phyloP scores from a whole-genome alignment of 2,329 filamentous ascomycete genomes.

The Ophiostoma quercus region DNA sequence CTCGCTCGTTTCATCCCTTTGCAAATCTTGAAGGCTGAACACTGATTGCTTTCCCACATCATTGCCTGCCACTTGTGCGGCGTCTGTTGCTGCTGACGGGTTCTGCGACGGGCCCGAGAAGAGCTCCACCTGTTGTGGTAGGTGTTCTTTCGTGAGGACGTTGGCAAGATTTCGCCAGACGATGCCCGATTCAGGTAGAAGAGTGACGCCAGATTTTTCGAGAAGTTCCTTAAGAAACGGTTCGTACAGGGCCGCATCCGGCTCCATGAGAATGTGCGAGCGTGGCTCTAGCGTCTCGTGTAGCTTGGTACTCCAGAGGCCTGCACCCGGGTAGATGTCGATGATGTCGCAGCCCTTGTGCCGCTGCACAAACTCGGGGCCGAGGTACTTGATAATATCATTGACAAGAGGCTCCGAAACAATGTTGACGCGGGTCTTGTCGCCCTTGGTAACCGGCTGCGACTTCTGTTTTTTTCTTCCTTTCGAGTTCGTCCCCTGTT shows the following conservation, averaged over 20 bases:
- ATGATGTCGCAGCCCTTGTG: slow-evolving; percentile 78
- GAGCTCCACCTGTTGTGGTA: slow-evolving; percentile 50
- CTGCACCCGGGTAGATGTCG: slow-evolving; percentile 76
- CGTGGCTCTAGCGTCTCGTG: slow-evolving; percentile 71
- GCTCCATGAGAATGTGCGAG: slow-evolving; percentile 78
- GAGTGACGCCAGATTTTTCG: slow-evolving; percentile 42
- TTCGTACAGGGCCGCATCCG: slow-evolving; percentile 53
- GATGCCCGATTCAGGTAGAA: slow-evolving; percentile 55
- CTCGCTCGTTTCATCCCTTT: slow-evolving; percentile 29
- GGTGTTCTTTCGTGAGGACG: slow-evolving; percentile 46
- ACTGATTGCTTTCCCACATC: neutral
- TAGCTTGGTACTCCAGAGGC: slow-evolving; percentile 71
- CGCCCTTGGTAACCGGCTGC: slow-evolving; percentile 28
- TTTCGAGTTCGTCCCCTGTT: neutral
- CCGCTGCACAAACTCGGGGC: slow-evolving; percentile 55
- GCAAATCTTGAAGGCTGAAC: neutral
- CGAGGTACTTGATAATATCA: slow-evolving; percentile 65
- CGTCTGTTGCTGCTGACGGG: slow-evolving; percentile 23
- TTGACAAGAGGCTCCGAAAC: slow-evolving; percentile 51
- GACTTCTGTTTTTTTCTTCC: neutral
- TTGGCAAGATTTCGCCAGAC: slow-evolving; percentile 54
- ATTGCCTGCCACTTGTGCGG: neutral
- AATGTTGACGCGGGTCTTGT: slow-evolving; percentile 48
- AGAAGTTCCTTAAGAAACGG: slow-evolving; percentile 57
- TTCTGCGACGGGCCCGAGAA: slow-evolving; percentile 20